phyloP scores from a whole-genome alignment of 169 alveolate species.

The Babesia divergens region DNA sequence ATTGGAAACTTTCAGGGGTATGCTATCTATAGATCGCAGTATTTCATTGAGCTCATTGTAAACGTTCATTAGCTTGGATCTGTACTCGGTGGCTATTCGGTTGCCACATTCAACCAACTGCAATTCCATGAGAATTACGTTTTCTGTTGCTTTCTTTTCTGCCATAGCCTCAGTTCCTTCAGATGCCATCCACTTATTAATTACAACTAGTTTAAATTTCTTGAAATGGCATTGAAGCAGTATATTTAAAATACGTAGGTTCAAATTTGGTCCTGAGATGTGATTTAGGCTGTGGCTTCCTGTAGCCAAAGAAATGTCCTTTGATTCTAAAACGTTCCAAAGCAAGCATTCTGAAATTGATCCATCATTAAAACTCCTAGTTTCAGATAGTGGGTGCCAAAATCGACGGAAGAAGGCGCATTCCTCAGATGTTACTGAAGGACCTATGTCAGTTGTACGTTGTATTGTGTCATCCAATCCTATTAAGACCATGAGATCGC shows the following conservation, averaged over 20 bases:
- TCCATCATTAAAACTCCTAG: constrained; percentile 40
- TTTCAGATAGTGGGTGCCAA: constrained; percentile 34
- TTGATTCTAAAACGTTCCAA: not conserved
- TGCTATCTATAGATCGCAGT: constrained; percentile 21
- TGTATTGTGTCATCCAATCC: constrained; percentile 15
- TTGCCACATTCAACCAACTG: constrained; percentile 5
- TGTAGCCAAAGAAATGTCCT: not conserved
- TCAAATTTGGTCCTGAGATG: not conserved
- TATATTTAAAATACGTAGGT: not conserved
- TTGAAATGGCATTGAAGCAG: not conserved
- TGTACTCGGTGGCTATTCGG: constrained; percentile 12
- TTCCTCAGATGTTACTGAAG: not conserved
- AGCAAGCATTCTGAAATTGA: constrained; percentile 35
- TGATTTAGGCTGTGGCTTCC: not conserved
- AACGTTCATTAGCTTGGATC: constrained; percentile 24
- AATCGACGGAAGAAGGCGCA: not conserved
- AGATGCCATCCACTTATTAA: not conserved
- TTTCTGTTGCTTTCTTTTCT: not conserved
- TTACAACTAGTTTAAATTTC: not conserved
- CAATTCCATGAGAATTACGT: not conserved
- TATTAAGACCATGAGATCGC: not conserved
- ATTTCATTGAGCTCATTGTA: constrained; percentile 43
- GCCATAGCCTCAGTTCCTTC: not conserved
- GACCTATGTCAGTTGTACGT: constrained; percentile 34
- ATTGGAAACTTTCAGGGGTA: constrained; percentile 49